Evolutionary conservation across 2,329 filamentous ascomycete species (phyloP).

Genomic region (Xylogone sp.): DNA sequence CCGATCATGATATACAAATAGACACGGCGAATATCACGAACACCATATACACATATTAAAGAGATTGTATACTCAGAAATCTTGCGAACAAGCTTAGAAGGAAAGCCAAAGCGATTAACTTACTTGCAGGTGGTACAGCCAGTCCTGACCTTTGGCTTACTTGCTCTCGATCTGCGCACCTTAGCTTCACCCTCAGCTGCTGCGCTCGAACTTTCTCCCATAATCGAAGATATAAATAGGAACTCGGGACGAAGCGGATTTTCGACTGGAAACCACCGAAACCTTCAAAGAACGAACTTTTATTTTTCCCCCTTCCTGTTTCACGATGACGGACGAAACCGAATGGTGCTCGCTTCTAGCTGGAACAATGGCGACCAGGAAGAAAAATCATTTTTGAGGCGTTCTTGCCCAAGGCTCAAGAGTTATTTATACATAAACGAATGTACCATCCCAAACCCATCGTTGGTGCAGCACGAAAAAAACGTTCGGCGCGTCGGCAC

Average conservation of each 20-base stretch:
- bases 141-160: constrained; percentile 27
- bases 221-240: neutral
- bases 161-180: constrained; percentile 16
- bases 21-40: no score
- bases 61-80: no score
- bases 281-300: neutral
- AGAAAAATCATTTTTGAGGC: neutral
- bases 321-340: neutral
- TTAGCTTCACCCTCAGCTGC: neutral
- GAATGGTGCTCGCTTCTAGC: neutral
- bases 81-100: neutral
- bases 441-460: neutral
- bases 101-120: constrained; percentile 7
- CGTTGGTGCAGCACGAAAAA: neutral
- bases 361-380: neutral
- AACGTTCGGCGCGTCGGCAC: neutral
- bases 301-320: neutral
- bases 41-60: no score
- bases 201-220: neutral
- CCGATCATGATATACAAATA: no score
- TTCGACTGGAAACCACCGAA: neutral
- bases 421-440: neutral
- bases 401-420: neutral
- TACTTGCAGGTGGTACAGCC: constrained; percentile 30
- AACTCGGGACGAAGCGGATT: neutral